Conservation (phyloP, 495 filamentous ascomycete species). For the Neurospora cerealis region DNA sequence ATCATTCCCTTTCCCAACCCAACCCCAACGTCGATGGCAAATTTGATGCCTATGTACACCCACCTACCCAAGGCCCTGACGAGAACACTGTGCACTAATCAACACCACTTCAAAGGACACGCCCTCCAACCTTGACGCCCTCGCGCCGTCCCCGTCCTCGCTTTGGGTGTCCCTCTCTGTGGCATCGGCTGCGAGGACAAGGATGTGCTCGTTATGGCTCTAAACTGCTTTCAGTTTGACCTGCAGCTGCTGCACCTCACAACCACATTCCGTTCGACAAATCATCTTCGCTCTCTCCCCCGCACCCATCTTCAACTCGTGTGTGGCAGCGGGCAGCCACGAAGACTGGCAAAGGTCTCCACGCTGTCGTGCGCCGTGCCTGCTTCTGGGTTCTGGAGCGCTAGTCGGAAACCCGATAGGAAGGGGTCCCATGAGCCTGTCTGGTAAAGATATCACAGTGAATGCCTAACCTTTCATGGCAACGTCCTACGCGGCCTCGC, state of each 20-base stretch:
- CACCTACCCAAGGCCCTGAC: not conserved
- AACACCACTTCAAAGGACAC: not conserved
- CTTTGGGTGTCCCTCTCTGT: not conserved
- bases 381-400: not conserved
- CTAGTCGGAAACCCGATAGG: not conserved
- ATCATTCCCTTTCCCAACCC: not conserved
- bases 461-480: not conserved
- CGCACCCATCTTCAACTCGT: not conserved
- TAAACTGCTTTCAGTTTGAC: not conserved
- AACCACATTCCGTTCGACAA: not conserved
- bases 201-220: not conserved
- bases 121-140: not conserved
- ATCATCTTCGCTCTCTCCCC: not conserved
- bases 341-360: not conserved
- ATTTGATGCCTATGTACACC: not conserved
- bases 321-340: not conserved
- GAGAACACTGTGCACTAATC: not conserved
- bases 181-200: not conserved
- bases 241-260: not conserved
- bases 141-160: not conserved
- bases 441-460: not conserved
- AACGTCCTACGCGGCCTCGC: not conserved
- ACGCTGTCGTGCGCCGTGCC: not conserved
- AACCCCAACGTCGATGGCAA: not conserved
- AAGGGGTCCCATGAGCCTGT: not conserved